Conservation (phyloP, 129 eudicot genomes). For the Centella asiatica region DNA sequence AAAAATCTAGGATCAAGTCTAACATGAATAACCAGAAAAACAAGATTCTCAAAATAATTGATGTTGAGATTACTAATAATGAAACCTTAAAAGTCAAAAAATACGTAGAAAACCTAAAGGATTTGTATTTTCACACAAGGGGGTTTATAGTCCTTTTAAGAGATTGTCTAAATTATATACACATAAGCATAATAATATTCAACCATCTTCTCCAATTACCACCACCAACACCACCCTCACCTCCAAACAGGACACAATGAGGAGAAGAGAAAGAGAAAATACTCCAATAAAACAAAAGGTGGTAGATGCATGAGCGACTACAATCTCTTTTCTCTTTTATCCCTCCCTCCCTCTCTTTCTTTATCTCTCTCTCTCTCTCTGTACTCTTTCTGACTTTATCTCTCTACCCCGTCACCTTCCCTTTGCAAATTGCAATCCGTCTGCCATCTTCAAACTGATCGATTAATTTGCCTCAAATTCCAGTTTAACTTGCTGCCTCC, state of each 20-base stretch:
- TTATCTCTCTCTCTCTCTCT: constrained; percentile 6
- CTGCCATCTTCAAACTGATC: background rate
- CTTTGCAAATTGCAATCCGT: background rate
- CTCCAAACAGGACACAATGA: background rate
- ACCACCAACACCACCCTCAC: background rate
- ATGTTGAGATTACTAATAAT: too few species aligned
- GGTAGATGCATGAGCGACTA: constrained; percentile 17
- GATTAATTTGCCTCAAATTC: background rate
- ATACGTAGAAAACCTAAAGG: background rate
- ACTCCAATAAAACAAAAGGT: background rate
- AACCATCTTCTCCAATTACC: background rate
- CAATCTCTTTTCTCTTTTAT: constrained; percentile 1
- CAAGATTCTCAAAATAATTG: too few species aligned
- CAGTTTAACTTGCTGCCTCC: background rate
- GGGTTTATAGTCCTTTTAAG: too few species aligned
- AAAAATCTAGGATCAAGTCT: too few species aligned
- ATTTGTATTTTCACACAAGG: too few species aligned
- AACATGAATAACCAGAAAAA: too few species aligned
- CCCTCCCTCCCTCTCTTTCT: constrained; percentile 2
- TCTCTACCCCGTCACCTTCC: constrained; percentile 9
- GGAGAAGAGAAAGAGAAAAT: background rate
- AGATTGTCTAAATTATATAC: background rate
- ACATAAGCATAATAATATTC: too few species aligned
- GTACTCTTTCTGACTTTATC: background rate
- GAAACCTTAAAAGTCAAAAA: too few species aligned